Percentiles rank a stretch among this genome's conserved stretches.
Conservation (phyloP, 768 basidiomycete species). For the Mrakia gelida region DNA sequence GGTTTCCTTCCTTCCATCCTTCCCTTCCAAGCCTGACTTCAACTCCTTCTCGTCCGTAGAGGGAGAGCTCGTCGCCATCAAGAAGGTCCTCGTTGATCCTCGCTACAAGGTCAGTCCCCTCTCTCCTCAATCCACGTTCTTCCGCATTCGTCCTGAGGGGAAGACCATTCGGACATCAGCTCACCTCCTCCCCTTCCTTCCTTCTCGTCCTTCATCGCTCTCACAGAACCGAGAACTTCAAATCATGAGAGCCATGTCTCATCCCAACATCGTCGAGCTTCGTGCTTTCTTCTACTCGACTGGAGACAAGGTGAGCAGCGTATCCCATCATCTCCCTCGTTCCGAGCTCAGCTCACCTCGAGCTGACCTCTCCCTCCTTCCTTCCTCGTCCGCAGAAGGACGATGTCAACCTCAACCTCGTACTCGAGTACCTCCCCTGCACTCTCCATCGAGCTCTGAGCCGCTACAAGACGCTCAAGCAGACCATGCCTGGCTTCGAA, state of each 20-base stretch:
- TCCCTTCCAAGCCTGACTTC: neutral
- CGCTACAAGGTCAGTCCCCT: constrained; percentile 82
- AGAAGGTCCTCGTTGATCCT: constrained; percentile 99
- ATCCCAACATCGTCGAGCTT: constrained; percentile 96
- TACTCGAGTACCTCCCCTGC: constrained; percentile 97
- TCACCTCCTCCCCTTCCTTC: neutral
- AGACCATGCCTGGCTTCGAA: constrained; percentile 98
- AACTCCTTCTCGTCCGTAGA: constrained; percentile 18
- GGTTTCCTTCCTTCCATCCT: neutral
- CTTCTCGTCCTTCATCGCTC: too few relatives aligned
- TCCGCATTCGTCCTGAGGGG: neutral
- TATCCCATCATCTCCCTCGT: neutral
- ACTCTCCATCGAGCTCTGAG: constrained; percentile 98
- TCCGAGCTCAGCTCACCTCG: too few relatives aligned
- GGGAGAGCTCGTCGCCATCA: constrained; percentile 82
- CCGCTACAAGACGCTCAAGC: constrained; percentile 99
- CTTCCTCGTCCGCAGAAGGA: constrained; percentile 54
- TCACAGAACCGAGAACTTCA: constrained; percentile 92
- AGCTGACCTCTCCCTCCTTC: neutral
- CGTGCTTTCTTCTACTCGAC: constrained; percentile 98
- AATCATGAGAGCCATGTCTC: constrained; percentile 93
- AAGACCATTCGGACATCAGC: neutral
- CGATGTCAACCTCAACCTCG: constrained; percentile 98
- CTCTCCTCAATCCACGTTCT: neutral
- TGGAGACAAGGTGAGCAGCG: constrained; percentile 90